Base-by-base conservation (phyloP, 768 basidiomycete genomes). In the Xerocomus brunneocitrinus region DNA sequence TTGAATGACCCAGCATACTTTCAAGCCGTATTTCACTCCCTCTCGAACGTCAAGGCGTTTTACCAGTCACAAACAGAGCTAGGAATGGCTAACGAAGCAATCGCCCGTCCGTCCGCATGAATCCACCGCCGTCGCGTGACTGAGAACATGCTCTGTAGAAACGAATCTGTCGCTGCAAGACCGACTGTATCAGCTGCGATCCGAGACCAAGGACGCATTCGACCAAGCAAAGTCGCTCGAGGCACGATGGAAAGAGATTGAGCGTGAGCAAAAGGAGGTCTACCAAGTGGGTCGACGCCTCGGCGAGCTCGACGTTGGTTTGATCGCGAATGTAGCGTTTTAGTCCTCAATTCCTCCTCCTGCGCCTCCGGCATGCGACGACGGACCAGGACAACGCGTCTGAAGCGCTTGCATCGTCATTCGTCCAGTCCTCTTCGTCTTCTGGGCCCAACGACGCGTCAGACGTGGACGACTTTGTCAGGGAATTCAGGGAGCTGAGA, bases 371-470 rank as follows among this genome's bases (percentile, higher is more conserved):
- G 41, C 94, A 98, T 65, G 88, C 92, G 31, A 86, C 87, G 16
- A 92, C 87, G 0, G 87, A 87, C 22, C 94, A 95, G 70, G 95
- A 98, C 58, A 93, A 94, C 53, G 74, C 80, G 13, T 94, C 92
- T 1, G 95, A 98, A 68, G 76, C 83, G 2, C 72, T 95, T 24
- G 92, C 93, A 1, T 80, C 84, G n/a, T 73, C 82, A 0, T 97
- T 98, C 65, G 79, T 97, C 27, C 84, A 88, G 52, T 81, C 81
- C 6, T 76, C 78, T 8, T 64, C 74, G 7, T 62, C 71, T 19
- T 58, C 70, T 19, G 59, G 27, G 24, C 36, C 57, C 50, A 60
- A 53, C 47, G 66, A 70, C 41, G 57, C 67, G 55, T 48, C 58
- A 49, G 89, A 89, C 32, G 79, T 94, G 24, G 94, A 97, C 54